Evolutionary conservation across 2,329 filamentous ascomycete species (phyloP).

Genomic region (Xylaria sp.): DNA sequence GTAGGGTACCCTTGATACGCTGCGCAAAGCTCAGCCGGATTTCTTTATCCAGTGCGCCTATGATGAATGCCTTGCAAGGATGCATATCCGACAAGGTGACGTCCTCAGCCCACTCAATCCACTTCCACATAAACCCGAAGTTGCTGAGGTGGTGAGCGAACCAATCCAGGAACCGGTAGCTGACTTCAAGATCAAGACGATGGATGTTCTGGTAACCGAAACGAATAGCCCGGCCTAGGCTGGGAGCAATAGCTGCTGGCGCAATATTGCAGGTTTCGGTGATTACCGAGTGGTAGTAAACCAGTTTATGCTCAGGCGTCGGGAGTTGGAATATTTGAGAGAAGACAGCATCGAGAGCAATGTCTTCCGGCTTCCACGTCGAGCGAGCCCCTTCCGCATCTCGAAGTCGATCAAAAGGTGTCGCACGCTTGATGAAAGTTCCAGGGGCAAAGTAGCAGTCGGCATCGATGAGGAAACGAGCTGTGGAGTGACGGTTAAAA

Average conservation of each 20-base stretch:
- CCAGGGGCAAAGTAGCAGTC: conserved; percentile 89
- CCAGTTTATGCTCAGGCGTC: conserved; percentile 80
- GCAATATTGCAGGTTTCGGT: conserved; percentile 95
- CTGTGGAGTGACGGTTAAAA: conserved; percentile 83
- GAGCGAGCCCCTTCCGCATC: conserved; percentile 59
- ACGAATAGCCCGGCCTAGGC: conserved; percentile 85
- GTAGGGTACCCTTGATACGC: conserved; percentile 88
- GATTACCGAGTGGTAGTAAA: conserved; percentile 93
- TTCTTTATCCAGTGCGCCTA: conserved; percentile 89
- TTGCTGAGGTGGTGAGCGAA: conserved; percentile 97
- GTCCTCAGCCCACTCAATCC: conserved; percentile 93
- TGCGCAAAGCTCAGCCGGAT: conserved; percentile 94
- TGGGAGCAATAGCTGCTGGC: conserved; percentile 92
- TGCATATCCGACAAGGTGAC: conserved; percentile 70
- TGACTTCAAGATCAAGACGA: conserved; percentile 79
- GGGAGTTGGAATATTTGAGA: conserved; percentile 90
- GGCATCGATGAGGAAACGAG: conserved; percentile 85
- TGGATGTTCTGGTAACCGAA: conserved; percentile 81
- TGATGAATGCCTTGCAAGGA: conserved; percentile 89
- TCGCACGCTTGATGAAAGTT: conserved; percentile 91
- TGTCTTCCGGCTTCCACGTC: conserved; percentile 96
- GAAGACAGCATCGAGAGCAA: conserved; percentile 95
- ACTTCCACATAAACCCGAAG: conserved; percentile 99
- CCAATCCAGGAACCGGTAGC: conserved; percentile 90
- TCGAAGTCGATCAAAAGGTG: conserved; percentile 82